phyloP scores from a whole-genome alignment of 331 rosid species.

The Saraca asoca region DNA sequence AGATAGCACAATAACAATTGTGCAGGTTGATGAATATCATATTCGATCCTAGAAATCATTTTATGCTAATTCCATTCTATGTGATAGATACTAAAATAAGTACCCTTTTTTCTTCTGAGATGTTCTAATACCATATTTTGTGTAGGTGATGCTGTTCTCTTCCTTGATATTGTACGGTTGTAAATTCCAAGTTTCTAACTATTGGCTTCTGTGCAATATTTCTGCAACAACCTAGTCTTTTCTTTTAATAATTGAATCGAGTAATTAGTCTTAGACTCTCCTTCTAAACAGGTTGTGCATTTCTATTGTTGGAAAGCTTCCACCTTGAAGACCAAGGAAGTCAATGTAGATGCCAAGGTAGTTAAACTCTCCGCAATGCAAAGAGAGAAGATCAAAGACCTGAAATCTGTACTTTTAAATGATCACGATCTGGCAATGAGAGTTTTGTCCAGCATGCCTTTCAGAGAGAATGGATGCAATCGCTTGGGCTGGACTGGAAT shows the following conservation, averaged over 20 bases:
- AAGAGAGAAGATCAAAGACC: slow-evolving; percentile 37
- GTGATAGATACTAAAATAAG: neutral
- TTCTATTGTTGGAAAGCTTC: slow-evolving; percentile 67
- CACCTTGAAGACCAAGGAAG: slow-evolving; percentile 32
- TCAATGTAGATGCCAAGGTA: slow-evolving; percentile 38
- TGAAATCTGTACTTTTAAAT: slow-evolving; percentile 52
- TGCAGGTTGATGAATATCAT: neutral
- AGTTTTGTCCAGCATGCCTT: slow-evolving; percentile 39
- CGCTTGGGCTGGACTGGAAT: slow-evolving; percentile 54
- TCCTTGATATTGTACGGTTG: neutral
- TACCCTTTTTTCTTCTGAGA: neutral
- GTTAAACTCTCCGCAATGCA: slow-evolving; percentile 43
- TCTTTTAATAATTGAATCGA: neutral
- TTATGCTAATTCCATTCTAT: neutral
- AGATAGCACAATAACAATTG: neutral
- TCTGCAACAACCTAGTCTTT: neutral
- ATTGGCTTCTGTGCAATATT: neutral
- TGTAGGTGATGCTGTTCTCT: slow-evolving; percentile 3
- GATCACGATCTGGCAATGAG: slow-evolving; percentile 46
- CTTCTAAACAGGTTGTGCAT: slow-evolving; percentile 63
- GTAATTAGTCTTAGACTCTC: slow-evolving; percentile 11
- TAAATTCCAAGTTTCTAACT: slow-evolving; percentile 5
- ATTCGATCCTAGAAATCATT: too few species aligned
- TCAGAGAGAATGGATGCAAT: slow-evolving; percentile 25
- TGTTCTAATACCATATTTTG: neutral